Conservation (phyloP, 2,329 filamentous ascomycete species). For the Colletotrichum gloeosporioides region DNA sequence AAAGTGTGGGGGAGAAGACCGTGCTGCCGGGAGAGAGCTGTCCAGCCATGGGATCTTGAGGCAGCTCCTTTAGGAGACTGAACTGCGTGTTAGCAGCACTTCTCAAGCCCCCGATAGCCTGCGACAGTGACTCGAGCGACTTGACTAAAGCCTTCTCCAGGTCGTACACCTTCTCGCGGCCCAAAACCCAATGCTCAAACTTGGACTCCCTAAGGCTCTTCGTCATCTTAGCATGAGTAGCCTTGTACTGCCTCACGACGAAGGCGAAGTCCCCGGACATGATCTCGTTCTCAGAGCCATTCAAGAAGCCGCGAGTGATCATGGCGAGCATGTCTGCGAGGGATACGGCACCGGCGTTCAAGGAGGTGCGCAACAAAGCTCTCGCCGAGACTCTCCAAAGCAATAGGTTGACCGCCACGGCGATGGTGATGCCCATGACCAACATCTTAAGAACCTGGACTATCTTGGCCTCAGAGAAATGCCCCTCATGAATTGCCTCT, state of each 20-base stretch:
- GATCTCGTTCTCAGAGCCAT: slow-evolving; percentile 80
- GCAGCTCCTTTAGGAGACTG: slow-evolving; percentile 73
- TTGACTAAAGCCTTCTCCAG: slow-evolving; percentile 82
- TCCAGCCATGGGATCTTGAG: slow-evolving; percentile 33
- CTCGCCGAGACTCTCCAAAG: slow-evolving; percentile 83
- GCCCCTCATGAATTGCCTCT: slow-evolving; percentile 81
- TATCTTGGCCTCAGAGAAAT: slow-evolving; percentile 83
- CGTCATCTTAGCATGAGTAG: slow-evolving; percentile 72
- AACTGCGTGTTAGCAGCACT: slow-evolving; percentile 93
- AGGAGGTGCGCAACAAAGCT: slow-evolving; percentile 72
- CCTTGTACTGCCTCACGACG: slow-evolving; percentile 68
- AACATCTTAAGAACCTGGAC: slow-evolving; percentile 84
- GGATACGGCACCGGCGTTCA: slow-evolving; percentile 75
- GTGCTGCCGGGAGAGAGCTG: slow-evolving; percentile 34
- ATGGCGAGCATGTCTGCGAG: slow-evolving; percentile 82
- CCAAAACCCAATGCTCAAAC: slow-evolving; percentile 84
- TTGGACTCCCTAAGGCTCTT: slow-evolving; percentile 85
- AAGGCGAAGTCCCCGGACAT: slow-evolving; percentile 68
- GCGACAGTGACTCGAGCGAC: slow-evolving; percentile 83
- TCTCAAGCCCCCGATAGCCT: slow-evolving; percentile 87
- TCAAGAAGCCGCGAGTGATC: slow-evolving; percentile 84
- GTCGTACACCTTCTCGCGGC: slow-evolving; percentile 78
- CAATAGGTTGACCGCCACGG: slow-evolving; percentile 76
- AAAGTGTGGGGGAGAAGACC: slow-evolving; percentile 33
- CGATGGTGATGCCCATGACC: slow-evolving; percentile 75